These are phyloP conservation scores for Bipolaris oryzae DNA, from an alignment of 2,329 filamentous ascomycete species.

Conservation along the genomic window DNA sequence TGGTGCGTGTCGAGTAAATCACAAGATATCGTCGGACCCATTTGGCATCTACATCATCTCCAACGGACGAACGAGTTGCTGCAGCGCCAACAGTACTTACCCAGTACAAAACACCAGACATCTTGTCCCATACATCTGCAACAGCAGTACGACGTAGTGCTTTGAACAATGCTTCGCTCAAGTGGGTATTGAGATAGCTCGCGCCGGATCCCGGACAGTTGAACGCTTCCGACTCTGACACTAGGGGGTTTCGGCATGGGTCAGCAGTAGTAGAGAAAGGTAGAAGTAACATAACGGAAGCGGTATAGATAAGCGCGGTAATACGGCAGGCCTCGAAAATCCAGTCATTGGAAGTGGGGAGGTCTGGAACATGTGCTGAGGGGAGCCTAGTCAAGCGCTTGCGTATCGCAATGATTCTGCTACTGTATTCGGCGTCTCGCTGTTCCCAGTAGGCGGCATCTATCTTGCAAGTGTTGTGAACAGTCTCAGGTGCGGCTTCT, in stretches of 20 bases:
- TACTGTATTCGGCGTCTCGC: constrained; percentile 19
- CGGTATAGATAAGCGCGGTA: constrained; percentile 41
- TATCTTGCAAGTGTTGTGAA: constrained; percentile 8
- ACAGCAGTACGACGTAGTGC: constrained; percentile 32
- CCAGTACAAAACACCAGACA: constrained; percentile 47
- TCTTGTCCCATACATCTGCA: constrained; percentile 37
- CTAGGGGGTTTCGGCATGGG: constrained; percentile 20
- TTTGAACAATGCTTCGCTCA: constrained; percentile 31
- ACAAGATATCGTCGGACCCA: constrained; percentile 38
- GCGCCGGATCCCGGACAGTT: background rate
- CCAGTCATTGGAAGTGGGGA: constrained; percentile 34
- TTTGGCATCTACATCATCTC: constrained; percentile 3
- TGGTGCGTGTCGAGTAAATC: constrained; percentile 35
- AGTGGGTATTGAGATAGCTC: constrained; percentile 13
- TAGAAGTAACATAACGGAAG: constrained; percentile 33
- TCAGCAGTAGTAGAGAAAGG: constrained; percentile 40
- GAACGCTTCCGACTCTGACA: constrained; percentile 3
- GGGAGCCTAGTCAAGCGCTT: constrained; percentile 26
- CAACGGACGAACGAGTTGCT: constrained; percentile 27
- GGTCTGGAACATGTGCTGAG: constrained; percentile 30
- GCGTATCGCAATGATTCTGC: constrained; percentile 20
- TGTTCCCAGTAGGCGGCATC: constrained; percentile 4
- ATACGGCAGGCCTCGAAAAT: constrained; percentile 46
- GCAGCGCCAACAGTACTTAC: constrained; percentile 39
- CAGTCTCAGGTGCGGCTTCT: constrained; percentile 1